Conservation (phyloP, 2,329 filamentous ascomycete species). For the Scedosporium dehoogii region DNA sequence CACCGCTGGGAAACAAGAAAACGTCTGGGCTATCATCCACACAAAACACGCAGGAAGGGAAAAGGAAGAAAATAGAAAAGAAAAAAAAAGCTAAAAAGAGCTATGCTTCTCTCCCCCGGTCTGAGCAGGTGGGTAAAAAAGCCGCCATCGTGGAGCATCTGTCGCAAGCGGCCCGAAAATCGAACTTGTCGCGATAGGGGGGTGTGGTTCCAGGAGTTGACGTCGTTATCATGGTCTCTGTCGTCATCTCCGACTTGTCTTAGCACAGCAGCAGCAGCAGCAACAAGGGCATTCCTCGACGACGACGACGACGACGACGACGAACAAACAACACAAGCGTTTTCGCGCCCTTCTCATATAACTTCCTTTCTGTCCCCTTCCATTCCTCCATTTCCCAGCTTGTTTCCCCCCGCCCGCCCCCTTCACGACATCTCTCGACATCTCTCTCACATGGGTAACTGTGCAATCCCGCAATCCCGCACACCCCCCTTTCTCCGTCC, state of each 20-base stretch:
- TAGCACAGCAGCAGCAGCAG: not conserved
- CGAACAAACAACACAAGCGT: not conserved
- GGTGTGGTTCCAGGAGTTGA: slow-evolving; percentile 1
- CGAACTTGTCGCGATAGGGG: slow-evolving; percentile 1
- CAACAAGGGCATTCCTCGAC: not conserved
- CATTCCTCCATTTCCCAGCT: not conserved
- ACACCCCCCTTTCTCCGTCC: not conserved
- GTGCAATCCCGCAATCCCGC: not conserved
- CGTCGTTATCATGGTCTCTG: slow-evolving; percentile 2
- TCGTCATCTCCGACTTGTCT: not conserved
- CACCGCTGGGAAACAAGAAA: not conserved
- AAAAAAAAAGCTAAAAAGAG: not conserved
- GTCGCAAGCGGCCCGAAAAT: not conserved
- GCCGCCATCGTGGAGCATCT: not conserved
- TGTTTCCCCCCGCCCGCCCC: too few relatives aligned
- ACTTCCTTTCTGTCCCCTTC: not conserved
- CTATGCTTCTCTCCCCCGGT: not conserved
- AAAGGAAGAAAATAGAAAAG: not conserved
- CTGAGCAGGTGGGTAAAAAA: not conserved
- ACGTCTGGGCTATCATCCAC: not conserved
- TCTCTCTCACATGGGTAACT: not conserved
- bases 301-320: not conserved
- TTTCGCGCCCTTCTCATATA: not conserved
- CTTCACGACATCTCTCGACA: too few relatives aligned
- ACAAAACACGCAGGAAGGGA: not conserved